Conservation (phyloP, 2,329 filamentous ascomycete genomes). For the Aspergillus sp. region DNA sequence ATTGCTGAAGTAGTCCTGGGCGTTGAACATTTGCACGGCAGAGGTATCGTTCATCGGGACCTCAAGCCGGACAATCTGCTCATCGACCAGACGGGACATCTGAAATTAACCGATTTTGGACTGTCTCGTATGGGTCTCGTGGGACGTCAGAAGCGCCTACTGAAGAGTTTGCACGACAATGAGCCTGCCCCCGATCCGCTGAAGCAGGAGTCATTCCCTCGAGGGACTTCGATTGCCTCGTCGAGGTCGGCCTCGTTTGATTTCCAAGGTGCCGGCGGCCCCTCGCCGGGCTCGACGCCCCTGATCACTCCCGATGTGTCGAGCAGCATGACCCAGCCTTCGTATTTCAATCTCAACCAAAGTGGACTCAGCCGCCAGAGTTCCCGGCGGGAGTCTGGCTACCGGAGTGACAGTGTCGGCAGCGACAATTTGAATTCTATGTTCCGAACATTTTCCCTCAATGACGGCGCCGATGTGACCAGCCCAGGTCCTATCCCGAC, state of each 20-base stretch:
- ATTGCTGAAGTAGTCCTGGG: conserved; percentile 93
- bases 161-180: conserved; percentile 55
- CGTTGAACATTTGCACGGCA: conserved; percentile 87
- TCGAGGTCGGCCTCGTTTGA: conserved; percentile 93
- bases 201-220: conserved; percentile 83
- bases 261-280: conserved; percentile 55
- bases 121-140: conserved; percentile 95
- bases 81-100: conserved; percentile 91
- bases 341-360: conserved; percentile 71
- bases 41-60: conserved; percentile 93
- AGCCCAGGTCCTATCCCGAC: conserved; percentile 25
- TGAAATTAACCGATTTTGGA: conserved; percentile 96
- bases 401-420: conserved; percentile 84
- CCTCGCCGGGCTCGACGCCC: conserved; percentile 77
- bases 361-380: conserved; percentile 52
- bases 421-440: conserved; percentile 78
- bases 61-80: conserved; percentile 94
- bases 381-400: conserved; percentile 62
- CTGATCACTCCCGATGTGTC: conserved; percentile 71
- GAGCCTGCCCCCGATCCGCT: conserved; percentile 88
- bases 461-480: conserved; percentile 48
- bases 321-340: conserved; percentile 67
- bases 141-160: conserved; percentile 86
- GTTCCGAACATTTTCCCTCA: conserved; percentile 69
- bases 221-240: conserved; percentile 75